These are phyloP conservation scores for Epichloe sp. DNA, from an alignment of 2,329 filamentous ascomycete species.

Conservation along the genomic window DNA sequence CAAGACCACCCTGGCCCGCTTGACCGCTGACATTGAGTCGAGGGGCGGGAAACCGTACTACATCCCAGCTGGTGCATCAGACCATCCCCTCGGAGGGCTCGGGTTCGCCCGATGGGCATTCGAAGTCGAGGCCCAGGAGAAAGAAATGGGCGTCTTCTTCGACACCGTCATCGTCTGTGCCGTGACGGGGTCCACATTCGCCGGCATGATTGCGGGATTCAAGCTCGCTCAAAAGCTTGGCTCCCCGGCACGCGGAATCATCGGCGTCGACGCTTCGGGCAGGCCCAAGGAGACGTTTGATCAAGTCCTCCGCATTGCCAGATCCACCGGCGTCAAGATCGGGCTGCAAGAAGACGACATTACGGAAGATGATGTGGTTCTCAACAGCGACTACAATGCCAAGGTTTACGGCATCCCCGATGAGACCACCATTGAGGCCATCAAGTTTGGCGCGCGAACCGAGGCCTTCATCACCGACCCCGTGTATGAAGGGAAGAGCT, in stretches of 20 bases:
- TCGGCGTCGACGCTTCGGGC: slow-evolving; percentile 47
- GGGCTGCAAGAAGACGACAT: slow-evolving; percentile 48
- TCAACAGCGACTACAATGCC: slow-evolving; percentile 44
- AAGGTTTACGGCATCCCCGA: slow-evolving; percentile 57
- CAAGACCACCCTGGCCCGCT: slow-evolving; percentile 42
- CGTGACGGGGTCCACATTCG: slow-evolving; percentile 58
- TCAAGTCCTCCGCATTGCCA: slow-evolving; percentile 55
- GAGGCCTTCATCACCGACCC: slow-evolving; percentile 66
- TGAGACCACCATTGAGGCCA: slow-evolving; percentile 51
- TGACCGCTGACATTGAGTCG: slow-evolving; percentile 38
- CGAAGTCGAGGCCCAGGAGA: slow-evolving; percentile 53
- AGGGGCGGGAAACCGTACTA: slow-evolving; percentile 52
- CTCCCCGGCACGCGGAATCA: slow-evolving; percentile 36
- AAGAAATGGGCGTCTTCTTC: slow-evolving; percentile 48
- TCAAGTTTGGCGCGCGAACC: slow-evolving; percentile 52
- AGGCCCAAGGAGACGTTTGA: slow-evolving; percentile 42
- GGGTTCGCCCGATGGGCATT: slow-evolving; percentile 61
- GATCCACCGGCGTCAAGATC: slow-evolving; percentile 48
- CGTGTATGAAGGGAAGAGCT: slow-evolving; percentile 64
- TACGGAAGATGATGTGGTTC: slow-evolving; percentile 45
- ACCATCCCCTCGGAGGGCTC: slow-evolving; percentile 56
- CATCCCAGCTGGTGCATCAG: slow-evolving; percentile 58
- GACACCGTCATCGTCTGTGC: slow-evolving; percentile 56
- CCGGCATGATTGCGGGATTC: slow-evolving; percentile 61
- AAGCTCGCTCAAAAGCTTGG: slow-evolving; percentile 42